Conservation (phyloP, 2,329 filamentous ascomycete genomes). For the Aspergillus sp. region DNA sequence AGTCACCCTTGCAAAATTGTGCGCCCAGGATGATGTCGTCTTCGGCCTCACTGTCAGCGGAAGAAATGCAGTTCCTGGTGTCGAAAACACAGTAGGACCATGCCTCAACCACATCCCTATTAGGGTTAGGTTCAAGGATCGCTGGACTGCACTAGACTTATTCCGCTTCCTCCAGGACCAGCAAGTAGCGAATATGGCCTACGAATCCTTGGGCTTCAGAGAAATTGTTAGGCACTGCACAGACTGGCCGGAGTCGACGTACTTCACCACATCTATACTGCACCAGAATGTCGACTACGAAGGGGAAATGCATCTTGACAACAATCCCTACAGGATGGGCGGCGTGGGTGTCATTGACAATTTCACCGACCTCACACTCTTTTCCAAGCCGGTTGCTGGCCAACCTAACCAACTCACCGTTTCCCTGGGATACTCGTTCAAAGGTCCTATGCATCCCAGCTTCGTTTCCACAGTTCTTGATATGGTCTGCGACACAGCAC, state of each 20-base stretch:
- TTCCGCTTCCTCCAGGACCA: conserved; percentile 57
- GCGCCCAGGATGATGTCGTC: conserved; percentile 56
- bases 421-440: conserved; percentile 39
- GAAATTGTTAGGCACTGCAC: conserved; percentile 52
- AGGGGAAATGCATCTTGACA: conserved; percentile 38
- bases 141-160: conserved; percentile 55
- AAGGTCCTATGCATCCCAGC: conserved; percentile 32
- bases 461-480: conserved; percentile 40
- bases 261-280: conserved; percentile 43
- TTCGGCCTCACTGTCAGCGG: conserved; percentile 68
- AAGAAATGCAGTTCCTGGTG: conserved; percentile 57
- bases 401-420: conserved; percentile 35
- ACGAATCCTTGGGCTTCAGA: conserved; percentile 55
- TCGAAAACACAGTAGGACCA: conserved; percentile 61
- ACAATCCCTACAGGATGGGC: conserved; percentile 39
- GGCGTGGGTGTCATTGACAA: conserved; percentile 41
- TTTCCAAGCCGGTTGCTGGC: conserved; percentile 32
- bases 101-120: conserved; percentile 69
- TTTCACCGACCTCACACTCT: conserved; percentile 41
- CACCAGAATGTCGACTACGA: conserved; percentile 40
- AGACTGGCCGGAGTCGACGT: conserved; percentile 42
- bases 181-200: conserved; percentile 56
- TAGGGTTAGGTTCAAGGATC: conserved; percentile 55
- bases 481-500: conserved; percentile 40
- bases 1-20: conserved; percentile 58